Conservation (phyloP, 2,329 filamentous ascomycete species). For the Colletotrichum sp. region DNA sequence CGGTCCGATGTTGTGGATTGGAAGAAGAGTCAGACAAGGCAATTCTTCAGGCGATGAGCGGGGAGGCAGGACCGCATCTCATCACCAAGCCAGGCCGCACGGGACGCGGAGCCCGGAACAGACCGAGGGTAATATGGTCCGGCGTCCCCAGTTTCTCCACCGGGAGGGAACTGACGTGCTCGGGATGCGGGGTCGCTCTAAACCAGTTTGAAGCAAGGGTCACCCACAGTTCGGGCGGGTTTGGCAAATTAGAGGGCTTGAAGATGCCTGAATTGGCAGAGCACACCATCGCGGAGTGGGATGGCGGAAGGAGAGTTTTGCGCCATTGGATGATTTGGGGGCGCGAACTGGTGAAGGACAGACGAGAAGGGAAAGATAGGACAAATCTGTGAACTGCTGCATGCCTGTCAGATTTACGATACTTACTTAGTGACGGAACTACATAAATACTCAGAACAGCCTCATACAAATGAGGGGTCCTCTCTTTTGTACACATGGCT, state of each 20-base stretch:
- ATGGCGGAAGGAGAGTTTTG: not conserved
- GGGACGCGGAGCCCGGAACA: conserved; percentile 5
- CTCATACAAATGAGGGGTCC: no score
- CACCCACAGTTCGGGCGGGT: not conserved
- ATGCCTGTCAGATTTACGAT: no score
- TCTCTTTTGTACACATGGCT: no score
- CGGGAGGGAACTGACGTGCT: conserved; percentile 1
- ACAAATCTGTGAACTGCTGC: no score
- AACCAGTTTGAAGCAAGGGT: not conserved
- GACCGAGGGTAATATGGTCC: conserved; percentile 1
- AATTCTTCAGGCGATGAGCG: not conserved
- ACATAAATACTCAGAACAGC: no score
- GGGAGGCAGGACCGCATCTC: not conserved
- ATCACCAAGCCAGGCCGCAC: not conserved
- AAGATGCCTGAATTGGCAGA: not conserved
- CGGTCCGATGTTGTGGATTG: not conserved
- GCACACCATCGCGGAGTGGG: not conserved
- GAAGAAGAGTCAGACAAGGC: not conserved
- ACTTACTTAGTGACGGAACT: no score
- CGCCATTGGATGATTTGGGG: not conserved
- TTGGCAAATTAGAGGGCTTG: not conserved
- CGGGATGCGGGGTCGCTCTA: conserved; percentile 3
- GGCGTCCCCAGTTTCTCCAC: conserved; percentile 8
- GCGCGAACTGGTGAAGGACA: no score
- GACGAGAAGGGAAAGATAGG: not conserved